Base-by-base conservation (phyloP, 2,329 filamentous ascomycete species). In the Aureobasidium melanogenum region DNA sequence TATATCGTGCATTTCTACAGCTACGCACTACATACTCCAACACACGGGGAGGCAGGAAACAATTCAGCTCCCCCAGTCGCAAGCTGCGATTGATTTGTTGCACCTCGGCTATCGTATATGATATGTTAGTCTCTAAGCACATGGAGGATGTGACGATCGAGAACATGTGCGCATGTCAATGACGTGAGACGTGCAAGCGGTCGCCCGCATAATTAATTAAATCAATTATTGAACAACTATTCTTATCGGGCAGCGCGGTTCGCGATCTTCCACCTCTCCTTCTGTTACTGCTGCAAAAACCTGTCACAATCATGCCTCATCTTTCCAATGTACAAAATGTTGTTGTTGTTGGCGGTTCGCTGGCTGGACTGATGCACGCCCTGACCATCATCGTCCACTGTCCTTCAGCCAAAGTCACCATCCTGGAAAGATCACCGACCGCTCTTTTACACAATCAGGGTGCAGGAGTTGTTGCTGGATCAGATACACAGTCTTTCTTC, bases 381-480 rank as follows among this genome's bases (percentile, higher is more conserved):
- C 56, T 70, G 32, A 62, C 60, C 2, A 47, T 70, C 15, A 63
- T 68, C 9, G 68, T 68, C 5, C 63, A 69, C 19, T 65, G 65
- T 10, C 61, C 63, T 7, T 63, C 65, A 28, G 65, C 66, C 19
- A 64, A 61, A 36, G 63, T 72, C 46, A 66, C 65, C 2, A 71
- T 72, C 15, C 69, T 80, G 2, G 77, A 80, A 64, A 75, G 77
- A 19, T 76, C 76, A 38, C 70, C 74, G 0, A 72, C 71, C 0
- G 60, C 63, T 1, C 66, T 80, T n/a, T 68, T 80, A 6, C 77
- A 79, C 63, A 75, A 79, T 62, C 77, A 80, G 68, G 78, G 78
- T 8, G 77, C 78, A 5, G 78, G 78, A 2, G 76, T 80, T 28
- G 77, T 79, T 0, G 77, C 77, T 0, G 76, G 77, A 0, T 73